phyloP scores from a whole-genome alignment of 2,329 filamentous ascomycete genomes.

The Malbranchea cinnamomea region DNA sequence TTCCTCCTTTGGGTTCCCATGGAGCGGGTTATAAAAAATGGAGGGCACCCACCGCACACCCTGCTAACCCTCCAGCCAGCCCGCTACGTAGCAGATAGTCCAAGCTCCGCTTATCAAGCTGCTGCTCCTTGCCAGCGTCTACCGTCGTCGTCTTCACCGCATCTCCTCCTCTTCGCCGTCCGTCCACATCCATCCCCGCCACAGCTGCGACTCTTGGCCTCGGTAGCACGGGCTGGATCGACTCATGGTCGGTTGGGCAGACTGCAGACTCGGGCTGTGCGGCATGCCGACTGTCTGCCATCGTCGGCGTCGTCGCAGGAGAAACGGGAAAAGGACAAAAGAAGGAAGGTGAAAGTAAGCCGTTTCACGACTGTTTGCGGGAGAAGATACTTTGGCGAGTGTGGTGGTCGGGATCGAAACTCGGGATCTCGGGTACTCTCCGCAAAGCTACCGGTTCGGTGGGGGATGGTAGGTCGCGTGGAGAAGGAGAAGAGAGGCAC shows the following conservation, averaged over 20 bases:
- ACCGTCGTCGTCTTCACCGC: slow-evolving; percentile 1
- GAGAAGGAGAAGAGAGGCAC: too few species aligned
- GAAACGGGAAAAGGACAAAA: not conserved
- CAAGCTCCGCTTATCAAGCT: slow-evolving; percentile 54
- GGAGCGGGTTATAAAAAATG: too few species aligned
- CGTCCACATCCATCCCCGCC: not conserved
- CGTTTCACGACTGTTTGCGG: too few species aligned
- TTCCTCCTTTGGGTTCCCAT: slow-evolving; percentile 3
- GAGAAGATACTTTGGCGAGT: not conserved
- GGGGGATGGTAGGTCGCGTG: too few species aligned
- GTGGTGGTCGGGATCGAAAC: not conserved
- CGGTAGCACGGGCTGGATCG: not conserved
- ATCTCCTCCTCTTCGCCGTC: too few species aligned
- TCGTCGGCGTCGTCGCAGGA: not conserved
- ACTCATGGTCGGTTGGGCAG: slow-evolving; percentile 4
- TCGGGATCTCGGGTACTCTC: too few species aligned
- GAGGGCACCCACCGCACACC: slow-evolving; percentile 59
- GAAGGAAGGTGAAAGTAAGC: not conserved
- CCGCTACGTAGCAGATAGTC: slow-evolving; percentile 77
- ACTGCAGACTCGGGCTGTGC: too few species aligned
- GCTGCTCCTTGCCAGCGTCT: slow-evolving; percentile 20
- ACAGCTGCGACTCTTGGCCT: slow-evolving; percentile 1
- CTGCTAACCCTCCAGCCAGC: slow-evolving; percentile 76
- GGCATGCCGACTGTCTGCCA: too few species aligned
- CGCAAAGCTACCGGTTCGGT: too few species aligned